phyloP scores from a whole-genome alignment of 352 stramenopile genomes.

The Pythium aristosporum region DNA sequence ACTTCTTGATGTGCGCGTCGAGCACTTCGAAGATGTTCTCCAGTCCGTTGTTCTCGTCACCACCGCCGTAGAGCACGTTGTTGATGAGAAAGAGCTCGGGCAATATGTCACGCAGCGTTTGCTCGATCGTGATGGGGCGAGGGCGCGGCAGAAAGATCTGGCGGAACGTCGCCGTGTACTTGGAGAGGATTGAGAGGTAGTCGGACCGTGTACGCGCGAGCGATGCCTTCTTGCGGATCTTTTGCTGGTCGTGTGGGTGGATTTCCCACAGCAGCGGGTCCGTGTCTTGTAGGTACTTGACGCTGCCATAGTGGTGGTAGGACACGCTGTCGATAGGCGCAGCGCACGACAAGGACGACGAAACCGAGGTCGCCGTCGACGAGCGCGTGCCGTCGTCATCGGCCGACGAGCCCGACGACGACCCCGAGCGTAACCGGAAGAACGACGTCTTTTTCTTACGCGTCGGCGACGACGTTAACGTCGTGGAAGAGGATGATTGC shows the following conservation, averaged over 20 bases:
- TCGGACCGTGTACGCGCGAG: slow-evolving; percentile 49
- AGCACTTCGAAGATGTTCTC: slow-evolving; percentile 84
- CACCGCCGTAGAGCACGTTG: slow-evolving; percentile 70
- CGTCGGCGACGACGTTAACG: slow-evolving; percentile 29
- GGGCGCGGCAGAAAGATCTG: slow-evolving; percentile 73
- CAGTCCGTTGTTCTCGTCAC: slow-evolving; percentile 58
- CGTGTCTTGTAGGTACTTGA: slow-evolving; percentile 79
- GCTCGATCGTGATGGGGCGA: slow-evolving; percentile 72
- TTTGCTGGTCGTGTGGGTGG: slow-evolving; percentile 71
- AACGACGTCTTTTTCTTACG: slow-evolving; percentile 46
- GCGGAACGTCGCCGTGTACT: slow-evolving; percentile 56
- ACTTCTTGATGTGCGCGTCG: slow-evolving; percentile 66
- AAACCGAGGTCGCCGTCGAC: not conserved
- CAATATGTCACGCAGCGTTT: slow-evolving; percentile 76
- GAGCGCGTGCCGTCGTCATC: slow-evolving; percentile 38
- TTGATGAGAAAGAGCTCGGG: slow-evolving; percentile 80
- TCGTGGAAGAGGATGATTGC: slow-evolving; percentile 22
- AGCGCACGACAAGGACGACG: slow-evolving; percentile 8
- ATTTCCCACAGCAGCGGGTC: slow-evolving; percentile 83
- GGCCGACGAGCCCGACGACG: slow-evolving; percentile 38
- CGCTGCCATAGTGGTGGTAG: slow-evolving; percentile 69
- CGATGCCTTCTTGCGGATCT: slow-evolving; percentile 68
- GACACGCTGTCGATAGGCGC: slow-evolving; percentile 30
- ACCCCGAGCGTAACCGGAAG: slow-evolving; percentile 58
- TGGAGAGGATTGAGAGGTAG: slow-evolving; percentile 68